Evolutionary conservation across 164 flowering plant genomes (phyloP).

Genomic region (Kingdonia uniflora): DNA sequence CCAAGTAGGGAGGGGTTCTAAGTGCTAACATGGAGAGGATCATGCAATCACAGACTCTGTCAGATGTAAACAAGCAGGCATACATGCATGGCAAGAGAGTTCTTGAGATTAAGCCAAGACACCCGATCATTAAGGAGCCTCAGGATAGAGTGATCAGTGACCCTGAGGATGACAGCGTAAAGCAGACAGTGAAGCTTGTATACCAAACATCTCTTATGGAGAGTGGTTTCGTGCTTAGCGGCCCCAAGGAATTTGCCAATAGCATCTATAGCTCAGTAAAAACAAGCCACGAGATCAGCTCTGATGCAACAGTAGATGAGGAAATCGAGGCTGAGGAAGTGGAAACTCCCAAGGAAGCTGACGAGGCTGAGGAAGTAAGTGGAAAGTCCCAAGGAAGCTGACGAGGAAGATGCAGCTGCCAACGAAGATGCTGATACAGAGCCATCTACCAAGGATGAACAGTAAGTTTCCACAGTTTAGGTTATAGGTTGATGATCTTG

Average conservation of each 20-base stretch:
- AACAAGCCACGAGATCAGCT: constrained; percentile 57
- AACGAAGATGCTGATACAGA: constrained; percentile 16
- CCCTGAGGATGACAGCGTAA: constrained; percentile 73
- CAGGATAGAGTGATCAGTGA: constrained; percentile 64
- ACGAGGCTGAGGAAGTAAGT: constrained; percentile 36
- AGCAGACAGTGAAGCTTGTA: constrained; percentile 70
- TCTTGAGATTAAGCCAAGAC: constrained; percentile 91
- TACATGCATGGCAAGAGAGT: constrained; percentile 98
- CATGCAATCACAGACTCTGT: constrained; percentile 93
- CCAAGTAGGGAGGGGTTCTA: constrained; percentile 97
- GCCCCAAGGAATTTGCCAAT: constrained; percentile 87
- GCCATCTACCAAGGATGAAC: constrained; percentile 46
- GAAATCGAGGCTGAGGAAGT: constrained; percentile 54
- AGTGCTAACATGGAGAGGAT: constrained; percentile 97
- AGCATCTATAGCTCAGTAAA: constrained; percentile 69
- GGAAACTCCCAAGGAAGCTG: constrained; percentile 20
- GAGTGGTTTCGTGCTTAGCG: constrained; percentile 67
- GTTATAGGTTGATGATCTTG: neutral
- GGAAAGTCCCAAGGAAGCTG: constrained; percentile 12
- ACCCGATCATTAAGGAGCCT: constrained; percentile 91
- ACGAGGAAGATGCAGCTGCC: constrained; percentile 14
- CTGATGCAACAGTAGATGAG: constrained; percentile 72
- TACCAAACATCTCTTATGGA: constrained; percentile 95
- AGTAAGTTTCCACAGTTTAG: constrained; percentile 27
- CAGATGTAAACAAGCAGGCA: constrained; percentile 85